Conservation (phyloP, 2,329 filamentous ascomycete species). For the Apiospora marii region DNA sequence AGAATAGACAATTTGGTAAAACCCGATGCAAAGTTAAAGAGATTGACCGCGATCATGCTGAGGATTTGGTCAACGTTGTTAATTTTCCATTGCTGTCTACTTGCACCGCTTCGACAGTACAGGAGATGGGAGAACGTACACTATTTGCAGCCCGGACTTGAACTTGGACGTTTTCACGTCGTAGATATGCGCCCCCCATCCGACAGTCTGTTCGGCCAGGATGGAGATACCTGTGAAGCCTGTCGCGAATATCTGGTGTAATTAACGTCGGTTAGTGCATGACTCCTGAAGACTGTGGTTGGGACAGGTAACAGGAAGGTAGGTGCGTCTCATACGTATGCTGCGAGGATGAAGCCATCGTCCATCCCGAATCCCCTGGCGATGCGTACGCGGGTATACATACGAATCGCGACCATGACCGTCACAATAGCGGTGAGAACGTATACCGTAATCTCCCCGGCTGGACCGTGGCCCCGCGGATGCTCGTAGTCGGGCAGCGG, state of each 20-base stretch:
- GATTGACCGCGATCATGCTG: constrained; percentile 40
- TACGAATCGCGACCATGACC: constrained; percentile 41
- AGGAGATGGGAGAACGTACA: constrained; percentile 28
- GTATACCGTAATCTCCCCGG: constrained; percentile 38
- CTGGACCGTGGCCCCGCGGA: constrained; percentile 42
- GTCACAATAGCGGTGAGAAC: constrained; percentile 41
- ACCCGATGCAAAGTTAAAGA: constrained; percentile 43
- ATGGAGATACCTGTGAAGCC: constrained; percentile 38
- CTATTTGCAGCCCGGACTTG: constrained; percentile 34
- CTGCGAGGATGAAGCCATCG: constrained; percentile 24
- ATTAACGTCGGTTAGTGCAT: not conserved
- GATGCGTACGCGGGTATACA: constrained; percentile 46
- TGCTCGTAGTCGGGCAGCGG: constrained; percentile 43
- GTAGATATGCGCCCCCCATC: constrained; percentile 42
- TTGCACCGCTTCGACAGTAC: not conserved
- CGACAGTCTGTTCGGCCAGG: constrained; percentile 33
- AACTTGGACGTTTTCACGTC: constrained; percentile 32
- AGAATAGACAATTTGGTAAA: constrained; percentile 49
- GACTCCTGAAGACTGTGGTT: not conserved
- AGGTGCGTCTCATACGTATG: constrained; percentile 21
- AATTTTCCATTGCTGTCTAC: not conserved
- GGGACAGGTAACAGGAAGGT: not conserved
- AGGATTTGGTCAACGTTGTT: not conserved
- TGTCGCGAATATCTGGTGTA: constrained; percentile 33
- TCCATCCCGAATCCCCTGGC: constrained; percentile 46